These are phyloP conservation scores for Saccharomycopsis hybrid DNA, from an alignment of 1,139 yeast species.

Conservation along the genomic window DNA sequence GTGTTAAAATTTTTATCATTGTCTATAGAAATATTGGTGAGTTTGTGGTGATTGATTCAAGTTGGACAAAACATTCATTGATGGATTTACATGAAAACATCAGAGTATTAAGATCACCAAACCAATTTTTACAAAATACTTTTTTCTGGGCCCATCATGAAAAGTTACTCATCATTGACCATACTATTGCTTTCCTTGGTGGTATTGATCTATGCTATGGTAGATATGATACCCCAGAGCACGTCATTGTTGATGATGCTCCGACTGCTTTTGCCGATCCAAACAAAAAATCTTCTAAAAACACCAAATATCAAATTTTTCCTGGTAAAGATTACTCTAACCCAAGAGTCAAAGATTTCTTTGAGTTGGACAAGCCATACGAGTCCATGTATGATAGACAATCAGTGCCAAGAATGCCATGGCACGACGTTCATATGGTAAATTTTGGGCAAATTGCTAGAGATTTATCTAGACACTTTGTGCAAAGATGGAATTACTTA, in stretches of 20 bases:
- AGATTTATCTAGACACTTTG: constrained; percentile 88
- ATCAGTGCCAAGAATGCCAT: constrained; percentile 89
- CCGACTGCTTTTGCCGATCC: constrained; percentile 32
- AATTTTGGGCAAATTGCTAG: constrained; percentile 94
- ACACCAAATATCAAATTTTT: constrained; percentile 58
- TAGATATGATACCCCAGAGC: constrained; percentile 94
- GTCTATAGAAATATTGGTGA: constrained; percentile 94
- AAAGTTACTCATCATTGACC: constrained; percentile 80
- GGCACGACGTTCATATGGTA: constrained; percentile 99
- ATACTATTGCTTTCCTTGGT: constrained; percentile 84
- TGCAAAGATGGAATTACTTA: constrained; percentile 95
- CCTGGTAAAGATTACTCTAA: constrained; percentile 98
- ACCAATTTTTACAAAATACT: constrained; percentile 87
- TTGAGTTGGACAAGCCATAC: constrained; percentile 73
- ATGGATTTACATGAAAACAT: constrained; percentile 80
- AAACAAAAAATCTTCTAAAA: constrained; percentile 6
- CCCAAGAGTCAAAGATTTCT: constrained; percentile 87
- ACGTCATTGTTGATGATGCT: constrained; percentile 74
- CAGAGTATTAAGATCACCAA: constrained; percentile 90
- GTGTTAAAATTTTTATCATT: constrained; percentile 88
- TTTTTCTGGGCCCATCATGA: constrained; percentile 99
- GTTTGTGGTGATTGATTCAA: constrained; percentile 88
- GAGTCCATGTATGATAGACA: constrained; percentile 89
- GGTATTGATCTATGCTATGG: constrained; percentile 96
- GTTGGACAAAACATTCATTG: constrained; percentile 90